Conservation (phyloP, 495 filamentous ascomycete genomes). For the Tuber umbilicatum region DNA sequence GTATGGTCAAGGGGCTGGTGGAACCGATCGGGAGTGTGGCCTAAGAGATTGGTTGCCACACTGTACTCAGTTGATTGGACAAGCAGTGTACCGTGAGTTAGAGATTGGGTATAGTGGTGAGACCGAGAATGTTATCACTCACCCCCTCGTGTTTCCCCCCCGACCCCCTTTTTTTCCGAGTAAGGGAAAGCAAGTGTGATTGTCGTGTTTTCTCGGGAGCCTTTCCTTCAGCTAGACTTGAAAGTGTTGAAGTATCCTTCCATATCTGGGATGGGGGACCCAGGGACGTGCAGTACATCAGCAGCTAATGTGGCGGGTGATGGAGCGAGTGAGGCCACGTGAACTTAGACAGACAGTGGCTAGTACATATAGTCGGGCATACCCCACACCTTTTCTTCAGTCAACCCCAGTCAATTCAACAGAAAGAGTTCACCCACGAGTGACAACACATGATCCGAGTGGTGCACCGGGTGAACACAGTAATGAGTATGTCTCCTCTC, state of each 20-base stretch:
- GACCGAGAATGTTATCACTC: not conserved
- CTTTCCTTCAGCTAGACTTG: not conserved
- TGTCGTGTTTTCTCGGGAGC: not conserved
- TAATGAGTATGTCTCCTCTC: not conserved
- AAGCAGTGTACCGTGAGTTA: not conserved
- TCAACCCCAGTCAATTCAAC: too few relatives aligned
- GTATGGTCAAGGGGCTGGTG: slow-evolving; percentile 80
- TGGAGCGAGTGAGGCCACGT: too few relatives aligned
- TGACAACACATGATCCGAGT: not conserved
- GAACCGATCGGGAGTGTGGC: slow-evolving; percentile 76
- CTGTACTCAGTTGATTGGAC: not conserved
- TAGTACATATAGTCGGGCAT: too few relatives aligned
- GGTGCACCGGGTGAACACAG: not conserved
- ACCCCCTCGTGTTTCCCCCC: not conserved
- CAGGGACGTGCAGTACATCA: too few relatives aligned
- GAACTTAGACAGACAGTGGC: too few relatives aligned
- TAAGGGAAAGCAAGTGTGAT: not conserved
- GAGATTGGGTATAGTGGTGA: not conserved
- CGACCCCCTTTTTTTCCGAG: not conserved
- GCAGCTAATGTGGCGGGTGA: too few relatives aligned
- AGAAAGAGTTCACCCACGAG: not conserved
- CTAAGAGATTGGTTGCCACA: not conserved
- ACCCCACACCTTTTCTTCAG: too few relatives aligned
- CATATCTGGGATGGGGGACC: too few relatives aligned
- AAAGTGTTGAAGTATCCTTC: too few relatives aligned